Base-by-base conservation (phyloP, 345 rosid species). In the Anacardium occidentale region DNA sequence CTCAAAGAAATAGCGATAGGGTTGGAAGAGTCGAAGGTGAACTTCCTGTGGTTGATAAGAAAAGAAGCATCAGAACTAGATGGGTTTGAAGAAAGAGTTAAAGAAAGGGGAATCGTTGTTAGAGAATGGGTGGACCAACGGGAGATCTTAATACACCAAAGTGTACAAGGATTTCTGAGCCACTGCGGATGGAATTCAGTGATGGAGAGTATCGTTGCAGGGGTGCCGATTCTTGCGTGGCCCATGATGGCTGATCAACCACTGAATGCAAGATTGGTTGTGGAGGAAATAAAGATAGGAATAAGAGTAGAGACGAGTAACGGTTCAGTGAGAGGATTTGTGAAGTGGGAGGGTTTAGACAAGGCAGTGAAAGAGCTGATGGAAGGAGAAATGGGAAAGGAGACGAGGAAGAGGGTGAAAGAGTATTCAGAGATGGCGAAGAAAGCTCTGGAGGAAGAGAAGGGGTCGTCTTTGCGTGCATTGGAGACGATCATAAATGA, bases 161-260 rank as follows among this genome's bases (percentile, higher is more conserved):
- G 89, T 37, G 78, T 94, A 9, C 24, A 75, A 79, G 97, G 97
- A 24, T 90, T 88, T 50, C 48, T 91, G 68, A 91, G 92, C 45
- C 98, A 93, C 47, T 93, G 97, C 37, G 98, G 97, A 6, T 91
- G 97, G 98, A 94, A 91, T 66, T 94, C 98, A 4, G 81, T 78
- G 0, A 54, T 84, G 67, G 97, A 94, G 75, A 87, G 92, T 76
- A 77, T 94, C 72, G 81, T 90, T 29, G 85, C 83, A 0, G 94
- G 86, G 1, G 89, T 91, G n/a, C 98, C 94, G 0, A 81, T 93
- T 22, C 78, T 93, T 8, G 92, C 88, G 20, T 89, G 94, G 97
- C 91, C 97, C 0, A 76, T 87, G 92, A 82, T 84, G 86, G 98
- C 91, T 0, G 96, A 91, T 20, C 96, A 93, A 76, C 90, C 86